Percentiles rank a stretch among this genome's conserved stretches.
These are phyloP conservation scores for Dalbergia cochinchinensis DNA, from an alignment of 306 rosid genomes.

Conservation along the genomic window DNA sequence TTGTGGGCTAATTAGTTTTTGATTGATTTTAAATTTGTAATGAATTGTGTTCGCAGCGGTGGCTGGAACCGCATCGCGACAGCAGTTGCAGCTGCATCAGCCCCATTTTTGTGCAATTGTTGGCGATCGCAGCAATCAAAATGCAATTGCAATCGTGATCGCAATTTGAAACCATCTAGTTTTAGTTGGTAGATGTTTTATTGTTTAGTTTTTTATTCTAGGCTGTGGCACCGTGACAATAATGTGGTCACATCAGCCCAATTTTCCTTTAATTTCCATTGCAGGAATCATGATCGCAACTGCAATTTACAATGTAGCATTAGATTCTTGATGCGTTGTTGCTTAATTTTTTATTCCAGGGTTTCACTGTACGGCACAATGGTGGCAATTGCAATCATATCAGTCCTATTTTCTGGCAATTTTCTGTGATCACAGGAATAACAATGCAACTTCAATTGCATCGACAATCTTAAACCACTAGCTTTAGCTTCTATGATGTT, in stretches of 20 bases:
- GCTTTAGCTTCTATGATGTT: background rate
- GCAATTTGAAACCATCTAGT: background rate
- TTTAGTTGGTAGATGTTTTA: no score
- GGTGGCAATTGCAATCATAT: no score
- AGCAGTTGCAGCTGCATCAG: background rate
- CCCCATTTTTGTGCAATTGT: background rate
- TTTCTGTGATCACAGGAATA: no score
- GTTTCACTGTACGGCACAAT: no score
- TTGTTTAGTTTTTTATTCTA: background rate
- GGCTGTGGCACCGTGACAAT: background rate
- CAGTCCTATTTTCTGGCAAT: no score
- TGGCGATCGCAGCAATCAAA: background rate
- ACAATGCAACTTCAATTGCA: no score
- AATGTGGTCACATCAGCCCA: background rate
- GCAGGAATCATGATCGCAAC: background rate
- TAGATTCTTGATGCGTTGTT: no score
- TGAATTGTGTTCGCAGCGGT: background rate
- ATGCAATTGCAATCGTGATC: no score
- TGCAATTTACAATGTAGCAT: no score
- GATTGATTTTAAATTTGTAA: no score
- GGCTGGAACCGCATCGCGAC: background rate
- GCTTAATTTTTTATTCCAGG: no score
- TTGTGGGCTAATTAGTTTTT: background rate
- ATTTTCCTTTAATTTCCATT: background rate
- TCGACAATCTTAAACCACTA: background rate